Evolutionary conservation across 208 protist species (phyloP), one percentile per base, ranked within the genome.

Genomic region (Leishmania guyanensis): DNA sequence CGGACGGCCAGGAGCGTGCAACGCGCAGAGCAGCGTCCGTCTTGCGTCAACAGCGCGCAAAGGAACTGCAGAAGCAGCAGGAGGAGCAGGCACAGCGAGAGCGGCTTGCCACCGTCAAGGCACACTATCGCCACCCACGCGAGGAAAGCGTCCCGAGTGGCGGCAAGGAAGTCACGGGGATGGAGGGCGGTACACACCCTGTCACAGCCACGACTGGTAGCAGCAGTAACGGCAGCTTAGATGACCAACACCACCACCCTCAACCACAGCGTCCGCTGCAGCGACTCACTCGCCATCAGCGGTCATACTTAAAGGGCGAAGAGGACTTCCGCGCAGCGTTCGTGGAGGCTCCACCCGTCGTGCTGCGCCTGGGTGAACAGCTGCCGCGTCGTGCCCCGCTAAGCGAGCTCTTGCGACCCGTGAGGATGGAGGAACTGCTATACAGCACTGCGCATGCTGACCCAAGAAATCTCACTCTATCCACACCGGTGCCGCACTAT

Each of bases 261-360:
- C 14, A 36, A 29, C 53, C 0, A n/a, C 46, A 14, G 66, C 33
- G 5, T n/a, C 4, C 36, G 60, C 36, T 36, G 53, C 68, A 66
- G 53, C 73, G 80, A 2, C 76, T 66, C 20, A 83, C 80, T 6
- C 73, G 77, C 2, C 77, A 85, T n/a, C 86, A 90, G 71, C 80
- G 74, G 43, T 79, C 72, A 33, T 83, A 84, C 51, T 46, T 77
- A 1, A 68, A 79, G 36, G 60, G 84, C 22, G 84, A 89, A 76
- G 80, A 72, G 39, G 88, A 74, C 22, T 91, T 91, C 77, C 56
- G 66, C 3, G 73, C 64, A 17, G 77, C 83, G 33, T 91, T 91
- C 46, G 65, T 91, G 17, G 66, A 86, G 8, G 81, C 78, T 39
- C 88, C 85, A 16, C 70, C 80, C 48, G 84, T 86, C 65, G 70